Evolutionary conservation across 495 filamentous ascomycete genomes (phyloP).

Genomic region (Talaromyces wortmannii): DNA sequence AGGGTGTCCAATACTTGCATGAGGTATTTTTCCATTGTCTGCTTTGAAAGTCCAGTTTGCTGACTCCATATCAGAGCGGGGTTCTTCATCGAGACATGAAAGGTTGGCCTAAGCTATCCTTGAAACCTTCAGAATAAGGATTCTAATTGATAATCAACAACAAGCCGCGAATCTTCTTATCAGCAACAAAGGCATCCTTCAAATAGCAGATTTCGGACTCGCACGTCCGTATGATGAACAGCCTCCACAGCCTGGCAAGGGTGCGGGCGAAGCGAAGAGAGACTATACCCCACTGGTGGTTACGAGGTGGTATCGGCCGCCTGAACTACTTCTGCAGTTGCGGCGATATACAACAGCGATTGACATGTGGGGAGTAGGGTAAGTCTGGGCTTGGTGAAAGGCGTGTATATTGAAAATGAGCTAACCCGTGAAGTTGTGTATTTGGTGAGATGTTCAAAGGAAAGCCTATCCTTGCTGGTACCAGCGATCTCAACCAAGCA

Average conservation of each 20-base stretch:
- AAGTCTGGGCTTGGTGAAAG: conserved; percentile 17
- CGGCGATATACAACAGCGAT: conserved; percentile 90
- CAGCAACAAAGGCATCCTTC: conserved; percentile 86
- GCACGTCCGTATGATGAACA: conserved; percentile 89
- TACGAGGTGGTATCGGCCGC: conserved; percentile 94
- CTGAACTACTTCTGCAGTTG: conserved; percentile 83
- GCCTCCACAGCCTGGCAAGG: conserved; percentile 68
- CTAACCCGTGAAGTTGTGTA: conserved; percentile 59
- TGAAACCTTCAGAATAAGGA: background rate
- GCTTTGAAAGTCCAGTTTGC: background rate
- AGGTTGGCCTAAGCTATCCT: conserved; percentile 21
- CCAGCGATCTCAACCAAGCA: conserved; percentile 81
- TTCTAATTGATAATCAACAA: conserved; percentile 16
- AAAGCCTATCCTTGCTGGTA: conserved; percentile 87
- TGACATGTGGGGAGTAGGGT: conserved; percentile 98
- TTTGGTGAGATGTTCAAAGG: conserved; percentile 97
- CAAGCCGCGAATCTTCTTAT: conserved; percentile 91
- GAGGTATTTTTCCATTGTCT: conserved; percentile 37
- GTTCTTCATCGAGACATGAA: conserved; percentile 99
- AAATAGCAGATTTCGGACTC: conserved; percentile 96
- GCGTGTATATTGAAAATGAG: background rate
- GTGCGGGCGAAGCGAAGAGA: conserved; percentile 75
- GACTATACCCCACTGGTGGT: conserved; percentile 96
- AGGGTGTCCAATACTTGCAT: conserved; percentile 85
- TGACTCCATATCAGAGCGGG: conserved; percentile 43